Base-by-base conservation (phyloP, 2,329 filamentous ascomycete species). In the Botryosphaeria dothidea region DNA sequence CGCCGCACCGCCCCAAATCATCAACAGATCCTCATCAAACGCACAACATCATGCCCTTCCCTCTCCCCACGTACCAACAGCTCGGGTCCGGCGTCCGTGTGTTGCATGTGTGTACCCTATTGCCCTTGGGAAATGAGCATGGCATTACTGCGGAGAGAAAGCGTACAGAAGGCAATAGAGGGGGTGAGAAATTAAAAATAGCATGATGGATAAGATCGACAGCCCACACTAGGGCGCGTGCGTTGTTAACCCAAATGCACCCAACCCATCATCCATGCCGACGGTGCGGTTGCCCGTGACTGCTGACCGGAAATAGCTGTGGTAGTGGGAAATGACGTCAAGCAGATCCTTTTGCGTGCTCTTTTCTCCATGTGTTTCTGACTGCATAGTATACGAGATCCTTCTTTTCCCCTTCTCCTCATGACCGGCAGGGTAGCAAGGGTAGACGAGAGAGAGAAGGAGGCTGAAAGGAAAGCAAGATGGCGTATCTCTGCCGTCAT, bases 1-100 rank as follows among this genome's bases (percentile, higher is more conserved):
- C 9, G 38, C 15, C 11, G 38, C 38, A n/a, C 6, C n/a, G n/a
- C 31, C 27, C 25, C 38, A 11, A 15, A 25, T 8, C 52, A n/a
- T 45, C 36, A 31, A 23, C 54, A 45, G 54, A 58, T 58, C 54
- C 38, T 58, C 36, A 58, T 58, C 54, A 58, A 58, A 58, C 36
- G 5, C 11, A 13, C 38, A 15, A 7, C 5, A 17, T 13, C 38
- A 7, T 41, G 31, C 38, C 54, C 38, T 21, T 21, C 23, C n/a
- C 6, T 23, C 15, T 29, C 31, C 38, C 36, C 54, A 45, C 38
- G 36, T 31, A 43, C 38, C 54, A 9, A 29, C n/a, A 3, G 29
- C 21, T 58, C 54, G 54, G 54, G 52, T 25, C 19, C 23, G 25
- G 34, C 51, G 34, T 41, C 34, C 6, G 34, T 41, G 52, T 57